Base-by-base conservation (phyloP, 768 basidiomycete species). In the Tubosaeta brunneosetosa region DNA sequence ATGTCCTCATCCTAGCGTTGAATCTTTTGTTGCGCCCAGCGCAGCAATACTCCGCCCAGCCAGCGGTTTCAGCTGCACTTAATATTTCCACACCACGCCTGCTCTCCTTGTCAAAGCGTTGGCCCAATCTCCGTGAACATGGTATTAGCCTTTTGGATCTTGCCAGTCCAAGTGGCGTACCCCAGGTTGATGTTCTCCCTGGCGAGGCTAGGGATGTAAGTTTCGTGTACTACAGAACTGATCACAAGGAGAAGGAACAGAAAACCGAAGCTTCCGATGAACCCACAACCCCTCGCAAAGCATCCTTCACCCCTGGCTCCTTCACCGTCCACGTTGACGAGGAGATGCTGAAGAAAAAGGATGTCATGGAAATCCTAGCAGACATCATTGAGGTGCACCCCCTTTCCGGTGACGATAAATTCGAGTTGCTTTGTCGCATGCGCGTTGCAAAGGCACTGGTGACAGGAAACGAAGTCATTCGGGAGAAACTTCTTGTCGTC, bases 11-110 rank as follows among this genome's bases (percentile, higher is more conserved):
- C 50, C 73, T 89, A 31, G 80, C 92, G 32, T 77, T 98, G 53
- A 87, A 89, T 59, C 80, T 97, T 43, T 76, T 97, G 45, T 81
- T 97, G 27, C 88, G 97, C 31, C 94, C 95, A 2, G 86, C 92
- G 4, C 94, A 97, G 64, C 94, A 97, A 66, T 98, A 97, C 67
- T 93, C 91, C 8, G 83, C 86, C 13, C 87, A 91, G 61, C 86
- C 88, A 9, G 83, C 91, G 12, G 85, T 94, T 47, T 86, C 90
- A 37, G 83, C 88, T 59, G 84, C 85, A 1, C 78, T 91, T n/a
- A 87, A 79, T 69, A 87, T 89, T 52, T 91, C 86, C 33, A 88
- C 85, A 3, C 79, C 84, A 51, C 86, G 90, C 47, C 77, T 97
- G 12, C 82, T 88, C 55, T 85, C 86, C 19, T 82, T 98, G 32